Evolutionary conservation across 2,329 filamentous ascomycete species (phyloP).

Genomic region (Neophaeococcomyces mojaviensis): DNA sequence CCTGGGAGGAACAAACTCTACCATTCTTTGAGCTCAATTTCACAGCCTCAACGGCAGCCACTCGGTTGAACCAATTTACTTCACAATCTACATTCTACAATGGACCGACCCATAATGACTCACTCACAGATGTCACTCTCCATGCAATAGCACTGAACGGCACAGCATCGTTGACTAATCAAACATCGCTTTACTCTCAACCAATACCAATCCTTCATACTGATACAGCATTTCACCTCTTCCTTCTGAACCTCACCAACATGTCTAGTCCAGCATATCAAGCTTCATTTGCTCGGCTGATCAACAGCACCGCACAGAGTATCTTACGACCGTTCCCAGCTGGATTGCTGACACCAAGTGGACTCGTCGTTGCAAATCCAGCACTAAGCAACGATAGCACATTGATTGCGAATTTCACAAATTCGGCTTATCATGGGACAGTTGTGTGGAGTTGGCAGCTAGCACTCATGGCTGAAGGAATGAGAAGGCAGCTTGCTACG

Average conservation of each 20-base stretch:
- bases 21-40: slow-evolving; percentile 49
- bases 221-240: slow-evolving; percentile 57
- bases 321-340: slow-evolving; percentile 53
- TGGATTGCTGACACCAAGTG: slow-evolving; percentile 49
- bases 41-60: slow-evolving; percentile 36
- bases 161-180: slow-evolving; percentile 21
- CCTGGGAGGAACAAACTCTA: slow-evolving; percentile 57
- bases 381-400: slow-evolving; percentile 45
- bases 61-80: slow-evolving; percentile 44
- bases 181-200: slow-evolving; percentile 41
- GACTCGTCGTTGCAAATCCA: slow-evolving; percentile 55
- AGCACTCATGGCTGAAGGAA: slow-evolving; percentile 56
- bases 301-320: slow-evolving; percentile 51
- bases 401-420: slow-evolving; percentile 48
- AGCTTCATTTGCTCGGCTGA: slow-evolving; percentile 47
- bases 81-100: slow-evolving; percentile 34
- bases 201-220: slow-evolving; percentile 55
- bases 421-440: slow-evolving; percentile 55
- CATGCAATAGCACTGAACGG: slow-evolving; percentile 53
- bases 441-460: slow-evolving; percentile 61
- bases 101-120: slow-evolving; percentile 37
- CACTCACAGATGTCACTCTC: slow-evolving; percentile 41
- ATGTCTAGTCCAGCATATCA: slow-evolving; percentile 34
- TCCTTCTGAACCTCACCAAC: slow-evolving; percentile 51
- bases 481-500: slow-evolving; percentile 50